These are phyloP conservation scores for Eucalyptus virginea DNA, from an alignment of 345 rosid species.

Conservation along the genomic window DNA sequence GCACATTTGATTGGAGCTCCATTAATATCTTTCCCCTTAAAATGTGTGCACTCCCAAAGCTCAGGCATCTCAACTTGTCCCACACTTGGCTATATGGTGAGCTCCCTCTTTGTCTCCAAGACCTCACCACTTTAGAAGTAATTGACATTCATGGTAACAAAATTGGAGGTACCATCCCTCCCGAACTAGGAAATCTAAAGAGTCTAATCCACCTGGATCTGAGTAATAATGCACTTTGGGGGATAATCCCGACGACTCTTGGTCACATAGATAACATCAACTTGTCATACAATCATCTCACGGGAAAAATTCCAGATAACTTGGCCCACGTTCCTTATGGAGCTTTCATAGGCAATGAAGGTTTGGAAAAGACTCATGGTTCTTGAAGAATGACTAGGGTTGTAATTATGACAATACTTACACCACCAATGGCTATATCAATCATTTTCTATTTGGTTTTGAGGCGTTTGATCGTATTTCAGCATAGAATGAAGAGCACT, in stretches of 20 bases:
- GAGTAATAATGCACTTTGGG: background rate
- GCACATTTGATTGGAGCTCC: background rate
- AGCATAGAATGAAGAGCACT: background rate
- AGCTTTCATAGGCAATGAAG: background rate
- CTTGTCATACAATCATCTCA: background rate
- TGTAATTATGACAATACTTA: background rate
- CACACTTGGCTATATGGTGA: too few species aligned
- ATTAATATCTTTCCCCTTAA: background rate
- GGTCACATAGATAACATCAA: background rate
- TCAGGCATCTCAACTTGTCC: too few species aligned
- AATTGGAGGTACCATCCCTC: too few species aligned
- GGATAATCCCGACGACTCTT: background rate
- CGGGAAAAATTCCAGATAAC: background rate
- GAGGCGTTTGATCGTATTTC: too few species aligned
- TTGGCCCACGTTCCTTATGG: background rate
- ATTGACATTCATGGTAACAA: too few species aligned
- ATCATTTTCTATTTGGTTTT: background rate
- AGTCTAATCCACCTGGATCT: background rate
- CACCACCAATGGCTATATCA: background rate
- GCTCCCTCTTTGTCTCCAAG: background rate
- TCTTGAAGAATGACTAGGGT: too few species aligned
- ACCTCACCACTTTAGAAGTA: too few species aligned
- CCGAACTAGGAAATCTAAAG: too few species aligned
- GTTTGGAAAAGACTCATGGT: too few species aligned
- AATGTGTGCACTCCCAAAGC: background rate